Percentiles rank a stretch among this genome's conserved stretches.
These are phyloP conservation scores for Globisporangium abappressorium DNA, from an alignment of 352 stramenopile genomes.

Conservation along the genomic window DNA sequence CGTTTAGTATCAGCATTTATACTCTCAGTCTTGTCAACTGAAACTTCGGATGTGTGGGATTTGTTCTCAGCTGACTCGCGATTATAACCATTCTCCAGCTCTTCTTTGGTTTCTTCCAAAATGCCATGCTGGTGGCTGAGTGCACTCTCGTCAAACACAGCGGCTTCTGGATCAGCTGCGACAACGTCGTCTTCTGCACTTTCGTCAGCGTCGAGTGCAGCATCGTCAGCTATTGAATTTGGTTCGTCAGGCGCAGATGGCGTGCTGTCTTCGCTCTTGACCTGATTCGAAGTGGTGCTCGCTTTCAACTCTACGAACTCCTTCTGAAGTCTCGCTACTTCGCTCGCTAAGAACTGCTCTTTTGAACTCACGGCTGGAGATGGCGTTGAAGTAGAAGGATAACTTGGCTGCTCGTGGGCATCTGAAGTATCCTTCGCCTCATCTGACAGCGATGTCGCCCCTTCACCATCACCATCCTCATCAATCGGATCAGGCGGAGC, in stretches of 20 bases:
- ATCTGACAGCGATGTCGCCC: not conserved
- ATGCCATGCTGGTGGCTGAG: not conserved
- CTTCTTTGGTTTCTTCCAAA: conserved; percentile 4
- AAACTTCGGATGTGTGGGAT: not conserved
- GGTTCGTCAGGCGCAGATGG: not conserved
- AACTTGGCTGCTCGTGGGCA: not conserved
- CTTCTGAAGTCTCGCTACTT: conserved; percentile 30
- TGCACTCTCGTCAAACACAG: not conserved
- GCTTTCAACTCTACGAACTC: conserved; percentile 22
- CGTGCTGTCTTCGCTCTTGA: not conserved
- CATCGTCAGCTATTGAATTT: not conserved
- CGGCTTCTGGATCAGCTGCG: not conserved
- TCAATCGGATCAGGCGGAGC: not conserved
- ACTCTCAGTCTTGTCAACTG: not conserved
- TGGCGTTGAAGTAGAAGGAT: not conserved
- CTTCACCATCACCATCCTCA: conserved; percentile 2
- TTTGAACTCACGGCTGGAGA: conserved; percentile 20
- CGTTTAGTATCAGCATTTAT: not conserved
- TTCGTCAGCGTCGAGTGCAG: not conserved
- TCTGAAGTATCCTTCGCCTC: not conserved
- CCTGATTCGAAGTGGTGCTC: not conserved
- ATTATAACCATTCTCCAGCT: no score
- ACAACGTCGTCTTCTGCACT: not conserved
- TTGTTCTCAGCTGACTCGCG: not conserved
- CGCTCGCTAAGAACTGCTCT: conserved; percentile 29